A percentile compares a stretch with the other conserved stretches of the same genome.
Conservation (phyloP, 805 yeast species). For the Candida lessepsii region DNA sequence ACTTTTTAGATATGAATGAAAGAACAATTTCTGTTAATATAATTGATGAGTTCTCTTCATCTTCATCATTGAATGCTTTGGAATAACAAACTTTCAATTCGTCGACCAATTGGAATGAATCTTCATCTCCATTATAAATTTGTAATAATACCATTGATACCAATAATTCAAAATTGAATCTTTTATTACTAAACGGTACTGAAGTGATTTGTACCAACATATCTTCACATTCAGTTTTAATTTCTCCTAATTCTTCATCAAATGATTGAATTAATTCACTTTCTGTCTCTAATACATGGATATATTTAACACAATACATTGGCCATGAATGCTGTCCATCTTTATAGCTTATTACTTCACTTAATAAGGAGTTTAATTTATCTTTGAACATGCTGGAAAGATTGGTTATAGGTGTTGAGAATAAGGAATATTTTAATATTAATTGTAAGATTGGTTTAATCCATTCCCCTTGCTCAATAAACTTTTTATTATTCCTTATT, state of each 20-base stretch:
- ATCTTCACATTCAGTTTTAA: conserved; percentile 48
- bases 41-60: conserved; percentile 31
- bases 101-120: conserved; percentile 68
- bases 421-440: conserved; percentile 43
- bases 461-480: conserved; percentile 16
- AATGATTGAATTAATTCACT: conserved; percentile 34
- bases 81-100: conserved; percentile 68
- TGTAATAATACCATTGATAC: conserved; percentile 77
- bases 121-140: conserved; percentile 73
- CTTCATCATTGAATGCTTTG: conserved; percentile 34
- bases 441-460: conserved; percentile 38
- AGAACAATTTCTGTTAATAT: conserved; percentile 43
- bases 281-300: conserved; percentile 21
- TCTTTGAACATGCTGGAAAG: conserved; percentile 51
- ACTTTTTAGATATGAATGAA: conserved; percentile 44
- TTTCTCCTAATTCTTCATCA: conserved; percentile 55
- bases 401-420: conserved; percentile 20
- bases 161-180: conserved; percentile 70
- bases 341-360: conserved; percentile 50
- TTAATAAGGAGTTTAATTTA: conserved; percentile 64
- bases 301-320: conserved; percentile 44
- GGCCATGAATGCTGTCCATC: conserved; percentile 59
- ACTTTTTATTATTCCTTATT: conserved; percentile 43
- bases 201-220: conserved; percentile 37
- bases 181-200: conserved; percentile 37